Conservation (phyloP, 495 filamentous ascomycete genomes). For the Trichocladium uniseriatum region DNA sequence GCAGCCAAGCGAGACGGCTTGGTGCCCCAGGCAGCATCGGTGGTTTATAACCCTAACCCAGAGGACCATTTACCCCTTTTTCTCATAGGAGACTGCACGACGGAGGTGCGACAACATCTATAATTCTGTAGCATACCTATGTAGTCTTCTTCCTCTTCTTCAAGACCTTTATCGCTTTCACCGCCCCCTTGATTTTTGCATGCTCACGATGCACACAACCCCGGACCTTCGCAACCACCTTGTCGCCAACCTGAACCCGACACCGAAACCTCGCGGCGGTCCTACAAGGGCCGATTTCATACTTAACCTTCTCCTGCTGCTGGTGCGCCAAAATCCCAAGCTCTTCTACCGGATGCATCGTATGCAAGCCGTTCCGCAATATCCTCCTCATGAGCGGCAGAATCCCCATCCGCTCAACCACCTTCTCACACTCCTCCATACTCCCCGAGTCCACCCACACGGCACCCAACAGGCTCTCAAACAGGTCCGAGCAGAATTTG, state of each 20-base stretch:
- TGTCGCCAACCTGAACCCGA: constrained; percentile 41
- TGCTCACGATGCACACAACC: constrained; percentile 45
- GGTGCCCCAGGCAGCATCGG: background rate
- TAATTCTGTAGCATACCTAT: no score
- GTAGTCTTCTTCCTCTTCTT: constrained; percentile 6
- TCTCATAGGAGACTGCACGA: background rate
- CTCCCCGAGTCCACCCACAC: constrained; percentile 75
- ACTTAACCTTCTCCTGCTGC: constrained; percentile 40
- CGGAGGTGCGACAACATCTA: no score
- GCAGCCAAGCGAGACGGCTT: background rate
- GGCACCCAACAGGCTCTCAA: constrained; percentile 76
- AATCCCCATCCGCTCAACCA: constrained; percentile 58
- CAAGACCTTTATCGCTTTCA: constrained; percentile 32
- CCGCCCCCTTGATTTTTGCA: constrained; percentile 49
- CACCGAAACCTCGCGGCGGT: constrained; percentile 30
- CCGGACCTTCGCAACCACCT: constrained; percentile 34
- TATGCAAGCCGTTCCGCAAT: constrained; percentile 47
- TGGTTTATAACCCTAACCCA: background rate
- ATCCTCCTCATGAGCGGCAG: constrained; percentile 53
- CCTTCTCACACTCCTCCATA: constrained; percentile 42
- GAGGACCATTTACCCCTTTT: background rate
- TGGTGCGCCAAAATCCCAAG: constrained; percentile 52
- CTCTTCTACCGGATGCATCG: constrained; percentile 67
- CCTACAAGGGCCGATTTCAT: constrained; percentile 29
- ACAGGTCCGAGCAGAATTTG: constrained; percentile 80